phyloP scores from a whole-genome alignment of 805 yeast genomes.

The Myxozyma sirexii region DNA sequence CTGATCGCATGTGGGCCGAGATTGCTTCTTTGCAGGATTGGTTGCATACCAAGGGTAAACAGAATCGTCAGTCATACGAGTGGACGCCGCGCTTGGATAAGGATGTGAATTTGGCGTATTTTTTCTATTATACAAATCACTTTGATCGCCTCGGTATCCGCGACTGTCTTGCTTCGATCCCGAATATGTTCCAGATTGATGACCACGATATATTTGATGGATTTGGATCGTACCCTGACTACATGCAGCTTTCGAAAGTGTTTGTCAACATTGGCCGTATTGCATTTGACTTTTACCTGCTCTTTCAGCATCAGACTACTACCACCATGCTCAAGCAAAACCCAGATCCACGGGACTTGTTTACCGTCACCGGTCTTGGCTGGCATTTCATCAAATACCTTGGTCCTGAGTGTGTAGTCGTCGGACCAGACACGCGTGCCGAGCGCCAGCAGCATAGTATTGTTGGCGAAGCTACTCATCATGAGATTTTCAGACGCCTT shows the following conservation, averaged over 20 bases:
- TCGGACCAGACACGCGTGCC: conserved; percentile 91
- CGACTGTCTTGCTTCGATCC: conserved; percentile 76
- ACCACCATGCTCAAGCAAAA: conserved; percentile 40
- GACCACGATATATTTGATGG: conserved; percentile 98
- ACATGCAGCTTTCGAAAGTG: conserved; percentile 70
- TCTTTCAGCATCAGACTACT: conserved; percentile 84
- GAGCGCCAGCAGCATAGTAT: conserved; percentile 72
- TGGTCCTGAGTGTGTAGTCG: conserved; percentile 70
- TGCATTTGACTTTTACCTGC: conserved; percentile 84
- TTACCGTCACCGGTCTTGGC: conserved; percentile 59
- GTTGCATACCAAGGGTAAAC: conserved; percentile 57
- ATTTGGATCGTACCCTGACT: conserved; percentile 81
- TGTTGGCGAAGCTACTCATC: conserved; percentile 59
- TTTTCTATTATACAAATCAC: conserved; percentile 80
- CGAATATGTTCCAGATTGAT: conserved; percentile 83
- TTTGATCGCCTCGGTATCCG: conserved; percentile 83
- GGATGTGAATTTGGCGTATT: conserved; percentile 67
- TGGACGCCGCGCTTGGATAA: conserved; percentile 52
- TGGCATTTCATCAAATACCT: conserved; percentile 72
- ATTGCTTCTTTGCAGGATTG: conserved; percentile 57
- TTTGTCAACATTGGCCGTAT: conserved; percentile 72
- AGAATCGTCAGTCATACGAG: conserved; percentile 49
- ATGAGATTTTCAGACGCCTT: conserved; percentile 61
- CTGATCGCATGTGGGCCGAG: conserved; percentile 72
- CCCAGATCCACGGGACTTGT: conserved; percentile 31